Evolutionary conservation across 2,329 filamentous ascomycete genomes (phyloP).

Genomic region (Botrytis galanthina): DNA sequence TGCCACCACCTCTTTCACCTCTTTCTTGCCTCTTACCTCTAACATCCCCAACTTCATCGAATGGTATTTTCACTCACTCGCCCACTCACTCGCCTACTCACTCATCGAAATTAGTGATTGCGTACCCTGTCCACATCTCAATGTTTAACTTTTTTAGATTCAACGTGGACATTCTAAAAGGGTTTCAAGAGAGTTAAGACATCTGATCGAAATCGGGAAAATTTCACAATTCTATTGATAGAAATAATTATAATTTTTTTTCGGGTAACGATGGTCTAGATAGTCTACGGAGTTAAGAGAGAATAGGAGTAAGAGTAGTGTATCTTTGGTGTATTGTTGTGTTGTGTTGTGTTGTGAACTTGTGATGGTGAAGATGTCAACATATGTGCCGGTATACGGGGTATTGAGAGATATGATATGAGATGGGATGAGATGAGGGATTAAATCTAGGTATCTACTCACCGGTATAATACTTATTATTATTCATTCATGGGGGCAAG

Average conservation of each 20-base stretch:
- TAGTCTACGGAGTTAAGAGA: background rate
- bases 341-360: too few species aligned
- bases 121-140: background rate
- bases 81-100: background rate
- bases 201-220: background rate
- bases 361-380: background rate
- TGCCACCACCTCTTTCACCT: background rate
- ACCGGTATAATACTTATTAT: background rate
- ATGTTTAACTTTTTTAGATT: background rate
- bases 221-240: slow-evolving; percentile 19
- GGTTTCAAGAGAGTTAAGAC: slow-evolving; percentile 1
- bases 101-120: slow-evolving; percentile 3
- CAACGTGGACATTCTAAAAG: background rate
- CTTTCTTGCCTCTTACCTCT: background rate
- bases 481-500: background rate
- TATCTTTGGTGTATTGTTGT: background rate
- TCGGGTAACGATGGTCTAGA: background rate
- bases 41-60: background rate
- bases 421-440: background rate
- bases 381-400: background rate
- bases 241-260: background rate
- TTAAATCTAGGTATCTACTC: background rate
- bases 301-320: background rate
- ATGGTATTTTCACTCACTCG: background rate
- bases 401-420: background rate